Conservation (phyloP, 2,329 filamentous ascomycete genomes). For the Neopestalotiopsis clavispora region DNA sequence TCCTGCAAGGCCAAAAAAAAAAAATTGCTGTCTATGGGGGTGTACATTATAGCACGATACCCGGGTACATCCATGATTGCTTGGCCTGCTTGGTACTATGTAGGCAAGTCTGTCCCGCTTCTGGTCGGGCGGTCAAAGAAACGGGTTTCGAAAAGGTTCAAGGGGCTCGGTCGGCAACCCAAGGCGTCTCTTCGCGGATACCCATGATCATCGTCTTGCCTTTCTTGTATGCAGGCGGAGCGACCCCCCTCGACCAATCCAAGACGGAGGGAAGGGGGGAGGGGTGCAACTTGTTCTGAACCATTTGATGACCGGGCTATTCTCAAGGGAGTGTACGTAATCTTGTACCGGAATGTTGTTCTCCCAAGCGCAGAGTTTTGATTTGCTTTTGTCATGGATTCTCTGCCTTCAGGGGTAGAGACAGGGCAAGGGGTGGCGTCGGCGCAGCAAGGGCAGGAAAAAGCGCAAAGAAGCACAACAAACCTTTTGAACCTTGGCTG, state of each 20-base stretch:
- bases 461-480: not conserved
- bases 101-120: slow-evolving; percentile 31
- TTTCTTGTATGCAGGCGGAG: slow-evolving; percentile 27
- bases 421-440: not conserved
- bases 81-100: too few relatives aligned
- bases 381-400: slow-evolving; percentile 10
- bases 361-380: not conserved
- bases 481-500: not conserved
- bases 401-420: not conserved
- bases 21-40: not conserved
- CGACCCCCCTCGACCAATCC: not conserved
- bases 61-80: too few relatives aligned
- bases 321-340: not conserved
- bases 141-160: slow-evolving; percentile 36
- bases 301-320: not conserved
- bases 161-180: slow-evolving; percentile 33
- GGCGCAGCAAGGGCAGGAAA: slow-evolving; percentile 1
- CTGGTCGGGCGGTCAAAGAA: slow-evolving; percentile 35
- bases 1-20: slow-evolving; percentile 28
- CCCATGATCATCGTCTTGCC: slow-evolving; percentile 36
- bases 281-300: not conserved
- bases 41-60: slow-evolving; percentile 31
- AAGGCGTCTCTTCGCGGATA: slow-evolving; percentile 30
- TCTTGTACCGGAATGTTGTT: slow-evolving; percentile 7
- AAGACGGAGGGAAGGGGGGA: not conserved